phyloP scores from a whole-genome alignment of 139 green algal species.

The Picocystis salinarum region DNA sequence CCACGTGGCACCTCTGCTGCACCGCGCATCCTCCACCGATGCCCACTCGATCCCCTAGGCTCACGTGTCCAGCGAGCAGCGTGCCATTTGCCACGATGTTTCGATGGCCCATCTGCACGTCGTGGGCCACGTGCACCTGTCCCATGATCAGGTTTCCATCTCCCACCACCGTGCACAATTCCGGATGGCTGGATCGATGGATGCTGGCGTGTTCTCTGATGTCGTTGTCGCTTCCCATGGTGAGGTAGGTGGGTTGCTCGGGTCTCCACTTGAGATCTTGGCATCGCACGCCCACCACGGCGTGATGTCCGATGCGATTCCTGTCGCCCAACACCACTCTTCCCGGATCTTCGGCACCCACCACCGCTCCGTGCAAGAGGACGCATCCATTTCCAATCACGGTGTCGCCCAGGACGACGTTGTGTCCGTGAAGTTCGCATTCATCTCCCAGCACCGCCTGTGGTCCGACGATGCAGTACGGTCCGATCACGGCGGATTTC shows the following conservation, averaged over 20 bases:
- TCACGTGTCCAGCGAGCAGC: slow-evolving; percentile 19
- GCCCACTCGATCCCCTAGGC: slow-evolving; percentile 18
- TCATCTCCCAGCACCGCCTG: no score
- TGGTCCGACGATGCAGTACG: no score
- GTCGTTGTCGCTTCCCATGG: slow-evolving; percentile 18
- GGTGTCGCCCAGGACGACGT: no score
- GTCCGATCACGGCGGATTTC: no score
- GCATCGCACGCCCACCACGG: slow-evolving; percentile 16
- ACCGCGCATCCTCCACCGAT: slow-evolving; percentile 18
- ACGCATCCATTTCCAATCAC: no score
- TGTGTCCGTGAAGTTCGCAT: no score
- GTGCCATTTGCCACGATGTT: slow-evolving; percentile 26
- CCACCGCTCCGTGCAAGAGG: no score
- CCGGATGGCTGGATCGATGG: no score
- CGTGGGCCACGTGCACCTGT: slow-evolving; percentile 17
- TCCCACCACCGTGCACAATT: no score
- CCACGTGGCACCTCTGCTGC: slow-evolving; percentile 23
- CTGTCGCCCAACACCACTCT: slow-evolving; percentile 12
- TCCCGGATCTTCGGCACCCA: no score
- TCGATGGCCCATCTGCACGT: slow-evolving; percentile 16
- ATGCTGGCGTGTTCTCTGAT: slow-evolving; percentile 19
- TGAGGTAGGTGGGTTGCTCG: slow-evolving; percentile 10
- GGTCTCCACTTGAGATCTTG: slow-evolving; percentile 26
- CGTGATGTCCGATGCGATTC: slow-evolving; percentile 20
- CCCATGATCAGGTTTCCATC: slow-evolving; percentile 25